Percentiles rank a stretch among this genome's conserved stretches.
These are phyloP conservation scores for Nannochloris sp. DNA, from an alignment of 139 green algal genomes.

Conservation along the genomic window DNA sequence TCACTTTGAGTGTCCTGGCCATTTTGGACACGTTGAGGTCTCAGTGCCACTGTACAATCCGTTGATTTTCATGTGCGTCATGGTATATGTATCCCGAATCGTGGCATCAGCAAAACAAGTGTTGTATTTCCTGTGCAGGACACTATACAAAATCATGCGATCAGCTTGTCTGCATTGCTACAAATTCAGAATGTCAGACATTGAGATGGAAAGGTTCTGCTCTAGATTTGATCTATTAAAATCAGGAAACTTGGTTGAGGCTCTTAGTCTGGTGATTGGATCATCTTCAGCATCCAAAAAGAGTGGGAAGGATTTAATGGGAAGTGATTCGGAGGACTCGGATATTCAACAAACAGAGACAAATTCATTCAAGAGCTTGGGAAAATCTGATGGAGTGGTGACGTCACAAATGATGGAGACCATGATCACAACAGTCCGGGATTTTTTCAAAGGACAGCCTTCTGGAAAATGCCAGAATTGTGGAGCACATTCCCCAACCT, in stretches of 20 bases:
- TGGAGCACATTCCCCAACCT: conserved; percentile 35
- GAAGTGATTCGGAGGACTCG: too few relatives aligned
- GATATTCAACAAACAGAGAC: too few relatives aligned
- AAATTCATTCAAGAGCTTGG: too few relatives aligned
- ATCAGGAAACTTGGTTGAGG: conserved; percentile 44
- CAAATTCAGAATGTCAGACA: conserved; percentile 64
- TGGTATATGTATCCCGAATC: conserved; percentile 28
- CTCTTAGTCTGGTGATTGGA: conserved; percentile 13
- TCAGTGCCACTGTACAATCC: conserved; percentile 96
- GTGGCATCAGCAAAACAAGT: not conserved
- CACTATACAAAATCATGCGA: conserved; percentile 77
- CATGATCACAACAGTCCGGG: conserved; percentile 45
- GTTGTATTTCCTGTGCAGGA: conserved; percentile 31
- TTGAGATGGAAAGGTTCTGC: conserved; percentile 42
- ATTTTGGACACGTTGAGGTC: conserved; percentile 97
- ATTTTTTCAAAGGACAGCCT: conserved; percentile 60
- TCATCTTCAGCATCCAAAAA: conserved; percentile 24
- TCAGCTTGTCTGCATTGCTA: conserved; percentile 85
- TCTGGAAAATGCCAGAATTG: conserved; percentile 77
- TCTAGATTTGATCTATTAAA: conserved; percentile 28
- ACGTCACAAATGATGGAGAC: conserved; percentile 42
- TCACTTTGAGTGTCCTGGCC: conserved; percentile 72
- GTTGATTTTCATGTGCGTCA: conserved; percentile 60
- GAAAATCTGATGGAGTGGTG: not conserved
- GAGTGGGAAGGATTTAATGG: conserved; percentile 10